Percentiles rank a stretch among this genome's conserved stretches.
Conservation (phyloP, 2,329 filamentous ascomycete species). For the Pleomassaria siparia region DNA sequence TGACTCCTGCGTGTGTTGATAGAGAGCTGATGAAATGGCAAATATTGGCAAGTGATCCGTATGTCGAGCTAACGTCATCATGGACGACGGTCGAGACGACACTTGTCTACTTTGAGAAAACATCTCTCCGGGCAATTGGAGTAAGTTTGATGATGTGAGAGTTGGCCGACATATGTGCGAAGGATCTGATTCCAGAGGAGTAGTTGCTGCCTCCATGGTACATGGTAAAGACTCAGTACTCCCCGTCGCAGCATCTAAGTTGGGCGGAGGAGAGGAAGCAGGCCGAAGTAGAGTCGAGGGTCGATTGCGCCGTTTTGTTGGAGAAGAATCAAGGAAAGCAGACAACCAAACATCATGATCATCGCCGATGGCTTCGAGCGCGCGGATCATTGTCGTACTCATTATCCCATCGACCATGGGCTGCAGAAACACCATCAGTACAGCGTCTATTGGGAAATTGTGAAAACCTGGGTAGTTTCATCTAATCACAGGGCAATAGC, state of each 20-base stretch:
- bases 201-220: too few relatives aligned
- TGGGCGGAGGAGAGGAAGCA: neutral
- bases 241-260: neutral
- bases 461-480: too few relatives aligned
- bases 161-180: too few relatives aligned
- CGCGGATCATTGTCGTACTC: conserved; percentile 9
- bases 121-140: too few relatives aligned
- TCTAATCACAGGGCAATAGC: too few relatives aligned
- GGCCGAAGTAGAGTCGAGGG: neutral
- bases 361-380: neutral
- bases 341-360: too few relatives aligned
- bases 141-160: too few relatives aligned
- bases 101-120: too few relatives aligned
- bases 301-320: neutral
- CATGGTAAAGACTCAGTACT: too few relatives aligned
- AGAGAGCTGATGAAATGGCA: conserved; percentile 9
- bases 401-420: conserved; percentile 8
- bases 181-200: too few relatives aligned
- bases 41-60: conserved; percentile 6
- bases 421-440: conserved; percentile 2
- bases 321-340: neutral
- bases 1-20: conserved; percentile 1
- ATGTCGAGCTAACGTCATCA: neutral
- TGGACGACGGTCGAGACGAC: too few relatives aligned
- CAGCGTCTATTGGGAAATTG: neutral